These are phyloP conservation scores for Pseudogymnoascus sp. DNA, from an alignment of 2,329 filamentous ascomycete species.

Conservation along the genomic window DNA sequence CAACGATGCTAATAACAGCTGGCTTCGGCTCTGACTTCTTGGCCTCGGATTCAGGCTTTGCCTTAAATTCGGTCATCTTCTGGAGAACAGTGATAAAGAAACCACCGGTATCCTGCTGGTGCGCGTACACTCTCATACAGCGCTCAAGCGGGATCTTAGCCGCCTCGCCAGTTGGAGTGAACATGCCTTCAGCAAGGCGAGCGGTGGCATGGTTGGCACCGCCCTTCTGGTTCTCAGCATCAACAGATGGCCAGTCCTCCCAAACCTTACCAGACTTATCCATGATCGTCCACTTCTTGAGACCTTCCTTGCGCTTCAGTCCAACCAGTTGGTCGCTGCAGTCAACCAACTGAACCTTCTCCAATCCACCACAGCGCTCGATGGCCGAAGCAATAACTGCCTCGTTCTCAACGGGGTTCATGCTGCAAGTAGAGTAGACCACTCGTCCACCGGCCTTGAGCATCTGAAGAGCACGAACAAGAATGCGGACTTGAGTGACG, in stretches of 20 bases:
- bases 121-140: slow-evolving; percentile 90
- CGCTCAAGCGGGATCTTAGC: slow-evolving; percentile 69
- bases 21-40: slow-evolving; percentile 39
- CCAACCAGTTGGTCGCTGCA: slow-evolving; percentile 69
- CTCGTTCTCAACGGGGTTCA: slow-evolving; percentile 98
- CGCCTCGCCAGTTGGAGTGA: slow-evolving; percentile 51
- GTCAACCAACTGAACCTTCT: slow-evolving; percentile 77
- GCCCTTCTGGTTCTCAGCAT: slow-evolving; percentile 54
- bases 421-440: slow-evolving; percentile 96
- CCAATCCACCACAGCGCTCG: slow-evolving; percentile 74
- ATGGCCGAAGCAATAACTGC: slow-evolving; percentile 83
- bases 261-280: slow-evolving; percentile 75
- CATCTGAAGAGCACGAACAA: slow-evolving; percentile 89
- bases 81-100: slow-evolving; percentile 97
- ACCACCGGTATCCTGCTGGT: slow-evolving; percentile 89
- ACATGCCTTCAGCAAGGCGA: slow-evolving; percentile 73
- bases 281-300: slow-evolving; percentile 84
- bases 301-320: slow-evolving; percentile 66
- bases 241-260: slow-evolving; percentile 73
- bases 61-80: slow-evolving; percentile 80
- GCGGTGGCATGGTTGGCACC: slow-evolving; percentile 53
- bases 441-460: slow-evolving; percentile 90
- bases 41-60: slow-evolving; percentile 56
- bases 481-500: slow-evolving; percentile 76
- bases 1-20: slow-evolving; percentile 30